Evolutionary conservation across 345 rosid genomes (phyloP).

Genomic region (Aquilaria malaccensis): DNA sequence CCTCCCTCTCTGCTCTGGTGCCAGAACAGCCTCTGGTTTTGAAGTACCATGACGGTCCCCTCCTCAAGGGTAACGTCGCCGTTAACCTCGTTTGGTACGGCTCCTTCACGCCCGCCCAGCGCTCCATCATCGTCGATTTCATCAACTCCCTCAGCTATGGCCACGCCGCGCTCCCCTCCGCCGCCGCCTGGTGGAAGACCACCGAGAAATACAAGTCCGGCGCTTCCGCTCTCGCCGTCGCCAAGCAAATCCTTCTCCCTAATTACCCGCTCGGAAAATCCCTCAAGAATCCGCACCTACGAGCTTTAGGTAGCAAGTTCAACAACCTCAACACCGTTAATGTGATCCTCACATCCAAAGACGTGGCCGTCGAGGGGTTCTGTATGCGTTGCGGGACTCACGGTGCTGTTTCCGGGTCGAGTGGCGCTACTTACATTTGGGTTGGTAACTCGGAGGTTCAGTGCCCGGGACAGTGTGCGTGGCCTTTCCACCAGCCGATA

Average conservation of each 20-base stretch:
- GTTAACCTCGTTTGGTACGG: constrained; percentile 77
- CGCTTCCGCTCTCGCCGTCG: constrained; percentile 7
- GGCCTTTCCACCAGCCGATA: constrained; percentile 80
- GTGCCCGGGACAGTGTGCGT: constrained; percentile 84
- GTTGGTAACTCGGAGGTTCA: constrained; percentile 73
- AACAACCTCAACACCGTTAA: constrained; percentile 26
- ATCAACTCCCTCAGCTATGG: constrained; percentile 35
- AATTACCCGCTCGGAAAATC: constrained; percentile 59
- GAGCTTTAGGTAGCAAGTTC: constrained; percentile 49
- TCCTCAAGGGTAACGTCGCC: constrained; percentile 49
- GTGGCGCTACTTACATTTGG: constrained; percentile 58
- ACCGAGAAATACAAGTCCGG: constrained; percentile 45
- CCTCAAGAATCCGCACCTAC: constrained; percentile 27
- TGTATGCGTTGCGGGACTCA: constrained; percentile 57
- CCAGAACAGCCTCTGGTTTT: constrained; percentile 21
- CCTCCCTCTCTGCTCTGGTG: neutral
- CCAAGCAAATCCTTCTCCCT: constrained; percentile 42
- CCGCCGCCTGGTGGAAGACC: constrained; percentile 62
- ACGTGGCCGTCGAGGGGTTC: constrained; percentile 43
- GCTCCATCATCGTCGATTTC: constrained; percentile 50
- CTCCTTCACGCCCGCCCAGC: constrained; percentile 48
- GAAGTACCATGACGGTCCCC: constrained; percentile 57
- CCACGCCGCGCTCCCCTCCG: constrained; percentile 31
- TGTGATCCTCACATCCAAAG: constrained; percentile 46
- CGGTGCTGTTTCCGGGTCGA: constrained; percentile 32